A percentile compares a stretch with the other conserved stretches of the same genome.
Conservation (phyloP, 257 asterid genomes). For the Solanum chiquidenum region DNA sequence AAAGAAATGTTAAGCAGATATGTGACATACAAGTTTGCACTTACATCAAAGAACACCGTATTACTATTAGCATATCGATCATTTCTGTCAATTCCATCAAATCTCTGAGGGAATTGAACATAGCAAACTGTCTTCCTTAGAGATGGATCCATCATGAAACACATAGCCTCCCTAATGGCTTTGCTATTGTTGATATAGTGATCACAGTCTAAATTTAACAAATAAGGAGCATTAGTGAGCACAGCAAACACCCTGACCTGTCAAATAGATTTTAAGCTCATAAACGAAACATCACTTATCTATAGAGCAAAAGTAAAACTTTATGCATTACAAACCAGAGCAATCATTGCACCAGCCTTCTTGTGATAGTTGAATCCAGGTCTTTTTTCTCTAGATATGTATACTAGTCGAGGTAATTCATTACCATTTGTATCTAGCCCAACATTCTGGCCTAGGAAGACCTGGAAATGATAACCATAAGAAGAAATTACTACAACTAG, state of each 20-base stretch:
- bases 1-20: neutral
- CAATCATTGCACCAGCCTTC: conserved; percentile 37
- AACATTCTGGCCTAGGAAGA: conserved; percentile 16
- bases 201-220: conserved; percentile 18
- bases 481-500: neutral
- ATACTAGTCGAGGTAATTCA: conserved; percentile 15
- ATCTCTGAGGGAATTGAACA: conserved; percentile 19
- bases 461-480: conserved; percentile 5
- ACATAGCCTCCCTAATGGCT: conserved; percentile 17
- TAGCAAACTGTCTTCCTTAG: conserved; percentile 7
- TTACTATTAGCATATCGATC: conserved; percentile 17
- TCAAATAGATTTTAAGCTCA: neutral
- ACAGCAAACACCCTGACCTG: conserved; percentile 18
- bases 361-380: conserved; percentile 30
- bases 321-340: conserved; percentile 11
- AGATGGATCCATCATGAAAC: conserved; percentile 19
- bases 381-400: conserved; percentile 30
- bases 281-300: neutral
- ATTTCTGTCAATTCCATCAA: conserved; percentile 17
- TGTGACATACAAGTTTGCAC: neutral
- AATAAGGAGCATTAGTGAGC: conserved; percentile 18
- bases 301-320: neutral
- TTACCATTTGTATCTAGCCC: conserved; percentile 9
- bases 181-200: conserved; percentile 18
- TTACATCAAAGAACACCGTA: conserved; percentile 19